A percentile compares a stretch with the other conserved stretches of the same genome.
Evolutionary conservation across 2,329 filamentous ascomycete genomes (phyloP).

Genomic region (Cordyceps militaris): DNA sequence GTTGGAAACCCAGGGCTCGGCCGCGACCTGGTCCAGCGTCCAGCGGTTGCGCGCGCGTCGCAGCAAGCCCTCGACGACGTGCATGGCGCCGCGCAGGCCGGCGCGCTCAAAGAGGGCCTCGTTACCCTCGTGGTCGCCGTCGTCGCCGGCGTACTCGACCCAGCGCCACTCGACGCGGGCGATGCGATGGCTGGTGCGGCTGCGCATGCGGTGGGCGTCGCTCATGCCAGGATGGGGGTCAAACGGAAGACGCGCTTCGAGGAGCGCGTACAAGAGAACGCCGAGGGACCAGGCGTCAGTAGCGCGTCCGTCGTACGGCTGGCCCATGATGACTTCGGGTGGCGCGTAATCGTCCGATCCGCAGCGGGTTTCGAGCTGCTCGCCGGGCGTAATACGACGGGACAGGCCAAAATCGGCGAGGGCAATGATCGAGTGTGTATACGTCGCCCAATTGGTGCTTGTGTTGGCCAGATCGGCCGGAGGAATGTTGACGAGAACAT

Average conservation of each 20-base stretch:
- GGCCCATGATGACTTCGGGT: conserved; percentile 91
- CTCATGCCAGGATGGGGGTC: conserved; percentile 78
- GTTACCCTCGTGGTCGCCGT: conserved; percentile 76
- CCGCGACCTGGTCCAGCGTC: conserved; percentile 65
- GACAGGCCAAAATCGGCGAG: conserved; percentile 89
- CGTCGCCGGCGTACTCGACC: conserved; percentile 75
- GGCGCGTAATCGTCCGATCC: conserved; percentile 96
- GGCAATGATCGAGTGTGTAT: conserved; percentile 78
- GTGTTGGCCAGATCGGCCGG: conserved; percentile 56
- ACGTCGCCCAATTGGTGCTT: conserved; percentile 61
- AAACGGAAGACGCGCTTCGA: conserved; percentile 90
- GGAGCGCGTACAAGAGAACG: conserved; percentile 84
- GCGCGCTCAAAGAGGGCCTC: conserved; percentile 52
- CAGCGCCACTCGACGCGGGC: conserved; percentile 93
- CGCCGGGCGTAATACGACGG: conserved; percentile 74
- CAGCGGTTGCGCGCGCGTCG: conserved; percentile 76
- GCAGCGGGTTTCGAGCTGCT: conserved; percentile 86
- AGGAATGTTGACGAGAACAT: conserved; percentile 84
- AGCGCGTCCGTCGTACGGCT: conserved; percentile 84
- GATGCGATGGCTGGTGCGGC: conserved; percentile 85
- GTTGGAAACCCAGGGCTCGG: conserved; percentile 66
- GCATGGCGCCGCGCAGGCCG: conserved; percentile 66
- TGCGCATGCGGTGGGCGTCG: conserved; percentile 68
- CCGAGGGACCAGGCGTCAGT: conserved; percentile 95
- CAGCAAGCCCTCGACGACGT: conserved; percentile 75